A percentile compares a stretch with the other conserved stretches of the same genome.
phyloP scores from a whole-genome alignment of 31 red algal genomes.

The Odonthalia washingtoniensis region DNA sequence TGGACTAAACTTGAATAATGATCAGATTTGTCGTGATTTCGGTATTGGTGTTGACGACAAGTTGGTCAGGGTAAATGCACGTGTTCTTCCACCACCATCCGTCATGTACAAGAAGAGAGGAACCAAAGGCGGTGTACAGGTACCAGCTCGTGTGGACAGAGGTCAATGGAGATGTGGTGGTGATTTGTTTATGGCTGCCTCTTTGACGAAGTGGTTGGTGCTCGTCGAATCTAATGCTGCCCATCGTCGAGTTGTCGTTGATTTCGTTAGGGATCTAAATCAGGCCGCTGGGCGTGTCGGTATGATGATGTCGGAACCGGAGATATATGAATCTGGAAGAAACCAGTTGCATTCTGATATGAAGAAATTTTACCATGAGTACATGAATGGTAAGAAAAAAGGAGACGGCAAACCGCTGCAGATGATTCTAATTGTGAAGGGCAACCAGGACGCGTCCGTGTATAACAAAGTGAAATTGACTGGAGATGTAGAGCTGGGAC shows the following conservation, averaged over 20 bases:
- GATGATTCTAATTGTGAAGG: slow-evolving; percentile 64
- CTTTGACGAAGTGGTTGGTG: slow-evolving; percentile 45
- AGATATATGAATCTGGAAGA: slow-evolving; percentile 1
- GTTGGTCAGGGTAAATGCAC: slow-evolving; percentile 53
- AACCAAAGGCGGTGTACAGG: neutral
- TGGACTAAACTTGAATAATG: slow-evolving; percentile 26
- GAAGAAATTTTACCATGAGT: slow-evolving; percentile 27
- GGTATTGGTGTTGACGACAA: slow-evolving; percentile 32
- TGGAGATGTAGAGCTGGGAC: slow-evolving; percentile 53
- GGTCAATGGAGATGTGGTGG: slow-evolving; percentile 46
- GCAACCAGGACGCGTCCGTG: slow-evolving; percentile 48
- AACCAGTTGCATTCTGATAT: slow-evolving; percentile 33
- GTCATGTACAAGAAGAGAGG: slow-evolving; percentile 34
- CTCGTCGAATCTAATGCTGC: neutral
- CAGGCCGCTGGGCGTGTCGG: slow-evolving; percentile 9
- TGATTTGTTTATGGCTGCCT: neutral
- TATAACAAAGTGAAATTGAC: slow-evolving; percentile 60
- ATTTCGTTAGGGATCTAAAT: slow-evolving; percentile 29
- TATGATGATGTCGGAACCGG: slow-evolving; percentile 35
- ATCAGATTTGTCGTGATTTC: slow-evolving; percentile 58
- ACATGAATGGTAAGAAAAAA: neutral
- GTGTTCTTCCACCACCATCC: slow-evolving; percentile 46
- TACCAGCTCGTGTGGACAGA: neutral
- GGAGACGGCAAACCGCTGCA: slow-evolving; percentile 44
- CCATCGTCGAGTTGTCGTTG: neutral